phyloP scores from a whole-genome alignment of 805 yeast species.

The Candida lessepsii region DNA sequence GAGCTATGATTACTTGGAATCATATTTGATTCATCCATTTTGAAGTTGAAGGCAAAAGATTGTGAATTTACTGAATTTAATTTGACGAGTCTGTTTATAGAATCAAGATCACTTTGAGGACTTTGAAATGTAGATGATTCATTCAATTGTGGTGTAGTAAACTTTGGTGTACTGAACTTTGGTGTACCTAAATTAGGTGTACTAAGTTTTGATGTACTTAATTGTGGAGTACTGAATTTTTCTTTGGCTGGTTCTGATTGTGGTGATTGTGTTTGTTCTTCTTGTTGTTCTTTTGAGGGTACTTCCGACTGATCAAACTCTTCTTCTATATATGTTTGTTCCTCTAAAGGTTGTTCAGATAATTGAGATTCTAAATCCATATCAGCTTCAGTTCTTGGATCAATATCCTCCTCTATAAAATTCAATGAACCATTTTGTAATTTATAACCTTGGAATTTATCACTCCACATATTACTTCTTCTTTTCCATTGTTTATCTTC shows the following conservation, averaged over 20 bases:
- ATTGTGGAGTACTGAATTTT: neutral
- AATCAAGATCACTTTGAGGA: slow-evolving; percentile 6
- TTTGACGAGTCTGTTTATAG: slow-evolving; percentile 10
- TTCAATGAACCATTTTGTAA: slow-evolving; percentile 11
- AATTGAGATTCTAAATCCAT: too few species aligned
- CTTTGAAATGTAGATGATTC: neutral
- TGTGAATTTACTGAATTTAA: slow-evolving; percentile 12
- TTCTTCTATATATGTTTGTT: too few species aligned
- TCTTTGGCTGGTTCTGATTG: neutral
- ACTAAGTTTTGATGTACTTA: neutral
- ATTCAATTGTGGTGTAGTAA: neutral
- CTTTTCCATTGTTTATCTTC: neutral
- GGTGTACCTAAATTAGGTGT: neutral
- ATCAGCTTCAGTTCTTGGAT: slow-evolving; percentile 6
- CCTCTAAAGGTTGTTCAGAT: too few species aligned
- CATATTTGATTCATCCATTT: slow-evolving; percentile 8
- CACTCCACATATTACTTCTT: slow-evolving; percentile 3
- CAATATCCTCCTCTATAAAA: slow-evolving; percentile 8
- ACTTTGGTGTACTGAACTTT: neutral
- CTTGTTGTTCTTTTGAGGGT: neutral
- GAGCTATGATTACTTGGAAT: neutral
- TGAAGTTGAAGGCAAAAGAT: slow-evolving; percentile 15
- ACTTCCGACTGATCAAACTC: too few species aligned
- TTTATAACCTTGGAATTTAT: slow-evolving; percentile 11
- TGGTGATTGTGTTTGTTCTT: neutral